Percentiles rank a stretch among this genome's conserved stretches.
Conservation (phyloP, 306 rosid species). For the Clitoria ternatea region DNA sequence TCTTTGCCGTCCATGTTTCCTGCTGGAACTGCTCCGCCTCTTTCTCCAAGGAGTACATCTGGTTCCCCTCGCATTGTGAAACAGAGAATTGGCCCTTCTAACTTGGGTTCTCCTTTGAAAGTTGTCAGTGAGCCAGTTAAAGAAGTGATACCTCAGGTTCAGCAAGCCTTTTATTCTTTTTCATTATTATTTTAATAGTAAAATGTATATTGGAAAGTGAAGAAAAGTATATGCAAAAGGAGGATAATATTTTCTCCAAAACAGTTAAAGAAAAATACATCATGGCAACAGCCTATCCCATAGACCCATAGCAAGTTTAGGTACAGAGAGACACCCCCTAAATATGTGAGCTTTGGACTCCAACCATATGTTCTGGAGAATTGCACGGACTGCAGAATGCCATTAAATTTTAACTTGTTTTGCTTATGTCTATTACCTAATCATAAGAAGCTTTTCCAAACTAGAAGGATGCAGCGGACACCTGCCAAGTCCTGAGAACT, state of each 20-base stretch:
- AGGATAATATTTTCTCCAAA: neutral
- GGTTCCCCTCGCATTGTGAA: conserved; percentile 94
- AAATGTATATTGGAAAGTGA: neutral
- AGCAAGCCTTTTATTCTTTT: neutral
- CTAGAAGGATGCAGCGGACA: neutral
- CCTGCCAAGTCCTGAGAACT: neutral
- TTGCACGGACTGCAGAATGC: neutral
- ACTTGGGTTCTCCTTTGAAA: conserved; percentile 86
- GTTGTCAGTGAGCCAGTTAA: conserved; percentile 85
- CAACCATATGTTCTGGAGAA: conserved; percentile 11
- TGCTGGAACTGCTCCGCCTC: conserved; percentile 98
- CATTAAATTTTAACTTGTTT: neutral
- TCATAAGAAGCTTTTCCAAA: neutral
- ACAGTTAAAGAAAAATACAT: neutral
- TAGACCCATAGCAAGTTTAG: neutral
- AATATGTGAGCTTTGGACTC: neutral
- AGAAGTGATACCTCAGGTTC: conserved; percentile 95
- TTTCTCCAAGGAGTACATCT: conserved; percentile 92
- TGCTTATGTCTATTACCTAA: neutral
- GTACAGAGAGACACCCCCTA: neutral
- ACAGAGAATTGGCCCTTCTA: conserved; percentile 87
- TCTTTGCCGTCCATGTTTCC: conserved; percentile 96
- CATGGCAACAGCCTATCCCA: neutral
- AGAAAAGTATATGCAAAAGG: neutral
- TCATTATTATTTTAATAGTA: neutral